Base-by-base conservation (phyloP, 164 flowering plant species). In the Tetrastigma voinierianum region DNA sequence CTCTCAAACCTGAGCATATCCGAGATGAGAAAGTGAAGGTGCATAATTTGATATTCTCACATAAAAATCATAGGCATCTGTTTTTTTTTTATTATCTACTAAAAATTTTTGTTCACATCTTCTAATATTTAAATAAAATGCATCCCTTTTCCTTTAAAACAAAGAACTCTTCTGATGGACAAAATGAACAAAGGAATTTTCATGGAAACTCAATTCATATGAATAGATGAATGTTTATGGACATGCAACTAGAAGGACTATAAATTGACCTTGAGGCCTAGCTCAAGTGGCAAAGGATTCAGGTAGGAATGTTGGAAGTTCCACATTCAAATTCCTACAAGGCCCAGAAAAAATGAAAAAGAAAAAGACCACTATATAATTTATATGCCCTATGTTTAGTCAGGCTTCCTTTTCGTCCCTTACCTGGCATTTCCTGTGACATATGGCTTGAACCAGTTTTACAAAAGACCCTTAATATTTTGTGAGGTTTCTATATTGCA, bases 11-110 rank as follows among this genome's bases (percentile, higher is more conserved):
- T 43, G 98, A 95, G 90, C 90, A 90, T 66, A 87, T 95, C 53
- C 90, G 98, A n/a, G 98, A 95, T 80, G 97, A 92, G 82, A 92
- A 95, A 95, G 98, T 95, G 66, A 95, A 92, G 97, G 98, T 90
- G 64, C 23, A 59, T 64, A 43, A 18, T 49, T 51, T 65, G 46
- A 55, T 11, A 16, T 10, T 5, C 6, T 32, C 14, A 20, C 65
- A 51, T 55, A 45, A 17, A 49, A 11, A 23, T 56, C 48, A 16
- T 51, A 18, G 9, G 23, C 24, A 49, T 11, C 64, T 61, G 48
- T 57, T 57, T 66, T 24, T 32, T 32, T 45, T 57, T 19, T 49
- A 10, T 65, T 17, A n/a, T 32, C 6, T 32, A 32, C 40, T 4
- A 32, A 32, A 32, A 32, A 2, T 4, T 4, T 32, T 32, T 32